Conservation (phyloP, 805 yeast genomes). For the Candida tibetensis region DNA sequence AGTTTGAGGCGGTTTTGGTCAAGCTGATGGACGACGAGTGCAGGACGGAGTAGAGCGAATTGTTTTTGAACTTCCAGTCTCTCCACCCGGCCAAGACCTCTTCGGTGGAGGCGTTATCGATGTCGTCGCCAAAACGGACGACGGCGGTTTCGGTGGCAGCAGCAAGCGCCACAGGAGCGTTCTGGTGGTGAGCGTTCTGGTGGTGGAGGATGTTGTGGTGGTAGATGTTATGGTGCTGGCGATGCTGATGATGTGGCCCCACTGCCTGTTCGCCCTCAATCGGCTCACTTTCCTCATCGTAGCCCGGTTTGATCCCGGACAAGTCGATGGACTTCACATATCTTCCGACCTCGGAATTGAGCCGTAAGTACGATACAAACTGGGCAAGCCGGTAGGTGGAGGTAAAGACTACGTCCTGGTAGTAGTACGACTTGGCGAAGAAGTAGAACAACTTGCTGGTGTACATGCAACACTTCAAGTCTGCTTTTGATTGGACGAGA, state of each 20-base stretch:
- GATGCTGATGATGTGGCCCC: not conserved
- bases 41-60: slow-evolving; percentile 54
- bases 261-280: slow-evolving; percentile 10
- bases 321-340: slow-evolving; percentile 59
- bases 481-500: slow-evolving; percentile 34
- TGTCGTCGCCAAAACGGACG: not conserved
- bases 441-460: slow-evolving; percentile 51
- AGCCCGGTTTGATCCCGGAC: slow-evolving; percentile 42
- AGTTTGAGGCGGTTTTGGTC: slow-evolving; percentile 12
- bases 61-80: slow-evolving; percentile 80
- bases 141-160: not conserved
- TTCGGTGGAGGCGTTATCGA: slow-evolving; percentile 1
- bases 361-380: slow-evolving; percentile 64
- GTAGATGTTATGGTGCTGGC: not conserved
- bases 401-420: slow-evolving; percentile 51
- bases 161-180: too few relatives aligned
- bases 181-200: too few relatives aligned
- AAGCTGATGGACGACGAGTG: slow-evolving; percentile 17
- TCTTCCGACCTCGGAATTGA: slow-evolving; percentile 52
- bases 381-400: slow-evolving; percentile 82
- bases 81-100: slow-evolving; percentile 79
- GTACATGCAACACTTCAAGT: slow-evolving; percentile 41
- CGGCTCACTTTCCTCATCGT: slow-evolving; percentile 15
- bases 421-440: slow-evolving; percentile 54
- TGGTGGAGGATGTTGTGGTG: too few relatives aligned